Evolutionary conservation across 75 land plant genomes (phyloP), one percentile per base, ranked within the genome.

Genomic region (Picea sitchensis): DNA sequence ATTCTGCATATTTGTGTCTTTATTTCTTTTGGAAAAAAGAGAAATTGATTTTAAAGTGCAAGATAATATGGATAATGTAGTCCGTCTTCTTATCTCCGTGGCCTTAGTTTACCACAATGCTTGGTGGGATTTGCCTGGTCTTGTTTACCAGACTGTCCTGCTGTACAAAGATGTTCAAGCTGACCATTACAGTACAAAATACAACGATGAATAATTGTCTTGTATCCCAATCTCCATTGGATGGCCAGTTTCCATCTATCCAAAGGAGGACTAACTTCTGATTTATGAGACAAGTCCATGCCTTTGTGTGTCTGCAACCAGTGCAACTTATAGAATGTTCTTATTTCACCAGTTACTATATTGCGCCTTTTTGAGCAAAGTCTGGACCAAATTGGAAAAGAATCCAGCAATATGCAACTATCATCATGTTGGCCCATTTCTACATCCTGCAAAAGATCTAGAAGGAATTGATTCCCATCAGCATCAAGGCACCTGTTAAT

Each of bases 181-280:
- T 75, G 60, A 75, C 2, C 44, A 73, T 81, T 71, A 81, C 94
- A 87, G 77, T 82, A 71, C 23, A 73, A 76, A 18, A 91, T 84
- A 78, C 92, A 93, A 73, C 89, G 79, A 61, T 78, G 69, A 54
- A 96, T 84, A 14, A 83, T 90, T 63, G 60, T 88, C 79, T 96
- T 96, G 73, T 90, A 86, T 47, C 80, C 79, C 11, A 91, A 83
- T 76, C 98, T 91, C 99, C 99, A 96, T 41, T 83, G 76, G 14
- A 92, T 80, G 26, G 99, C 90, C 63, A 96, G 81, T 81, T 82
- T 91, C 93, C 91, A 95, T 80, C 89, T 90, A 15, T 87, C 88
- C 54, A 91, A 65, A 18, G 83, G 54, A 63, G 67, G 77, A 30
- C 58, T 44, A 65, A 41, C 75, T 73, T 79, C 47, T 18, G 77